Percentiles rank a stretch among this genome's conserved stretches.
Conservation (phyloP, 2,329 filamentous ascomycete genomes). For the Ophiostoma perfectum region DNA sequence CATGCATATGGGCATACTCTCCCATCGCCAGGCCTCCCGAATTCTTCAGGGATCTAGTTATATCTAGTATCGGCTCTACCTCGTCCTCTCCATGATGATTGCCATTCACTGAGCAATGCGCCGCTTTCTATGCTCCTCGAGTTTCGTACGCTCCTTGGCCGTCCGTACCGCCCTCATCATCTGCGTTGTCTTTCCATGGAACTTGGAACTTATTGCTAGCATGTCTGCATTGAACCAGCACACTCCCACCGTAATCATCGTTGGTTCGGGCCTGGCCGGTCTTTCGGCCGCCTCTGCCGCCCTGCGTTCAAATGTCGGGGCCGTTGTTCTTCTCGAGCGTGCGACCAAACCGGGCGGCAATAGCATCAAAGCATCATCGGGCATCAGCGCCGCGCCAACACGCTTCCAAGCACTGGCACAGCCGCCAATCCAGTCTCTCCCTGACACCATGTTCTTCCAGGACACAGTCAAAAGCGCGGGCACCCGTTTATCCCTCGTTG, state of each 20-base stretch:
- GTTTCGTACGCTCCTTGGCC: neutral
- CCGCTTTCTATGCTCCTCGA: neutral
- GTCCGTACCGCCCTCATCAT: neutral
- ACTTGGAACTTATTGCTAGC: neutral
- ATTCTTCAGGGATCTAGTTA: no score
- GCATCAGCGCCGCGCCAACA: conserved; percentile 97
- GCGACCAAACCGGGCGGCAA: conserved; percentile 70
- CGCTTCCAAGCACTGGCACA: conserved; percentile 42
- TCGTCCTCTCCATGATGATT: neutral
- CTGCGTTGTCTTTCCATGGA: neutral
- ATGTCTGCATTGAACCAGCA: neutral
- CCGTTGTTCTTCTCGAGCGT: conserved; percentile 56
- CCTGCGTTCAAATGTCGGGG: conserved; percentile 42
- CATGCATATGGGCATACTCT: no score
- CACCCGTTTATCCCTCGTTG: conserved; percentile 31
- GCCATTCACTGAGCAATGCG: neutral
- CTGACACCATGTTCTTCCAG: conserved; percentile 44
- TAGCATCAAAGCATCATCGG: conserved; percentile 97
- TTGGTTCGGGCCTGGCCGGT: conserved; percentile 62
- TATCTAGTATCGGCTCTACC: neutral
- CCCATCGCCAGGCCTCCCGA: no score
- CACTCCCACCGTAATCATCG: conserved; percentile 44
- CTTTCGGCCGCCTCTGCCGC: conserved; percentile 55
- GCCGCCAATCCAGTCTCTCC: conserved; percentile 37
- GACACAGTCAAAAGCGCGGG: conserved; percentile 57